Percentiles rank a stretch among this genome's conserved stretches.
phyloP scores from a whole-genome alignment of 1,284 basidiomycete species.

The Apiotrichum brassicae region DNA sequence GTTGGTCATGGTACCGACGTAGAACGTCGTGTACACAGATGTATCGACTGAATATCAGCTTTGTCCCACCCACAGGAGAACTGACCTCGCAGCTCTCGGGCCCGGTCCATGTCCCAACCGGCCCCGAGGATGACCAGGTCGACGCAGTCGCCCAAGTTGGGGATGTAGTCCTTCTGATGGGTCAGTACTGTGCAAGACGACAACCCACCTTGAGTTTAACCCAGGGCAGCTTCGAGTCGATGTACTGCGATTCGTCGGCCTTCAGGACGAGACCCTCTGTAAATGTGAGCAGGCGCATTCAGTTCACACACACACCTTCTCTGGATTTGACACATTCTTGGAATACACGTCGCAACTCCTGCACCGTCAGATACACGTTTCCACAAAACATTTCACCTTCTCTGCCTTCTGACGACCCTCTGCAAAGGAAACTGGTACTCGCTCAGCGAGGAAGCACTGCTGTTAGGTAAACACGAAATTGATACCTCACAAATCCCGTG shows the following conservation, averaged over 20 bases:
- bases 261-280: constrained; percentile 68
- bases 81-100: constrained; percentile 68
- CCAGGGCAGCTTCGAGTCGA: constrained; percentile 60
- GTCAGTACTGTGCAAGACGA: constrained; percentile 19
- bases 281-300: background rate
- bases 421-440: constrained; percentile 47
- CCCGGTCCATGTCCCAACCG: constrained; percentile 70
- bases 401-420: background rate
- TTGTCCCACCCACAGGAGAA: too few species aligned
- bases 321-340: background rate
- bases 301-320: constrained; percentile 9
- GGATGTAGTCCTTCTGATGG: constrained; percentile 74
- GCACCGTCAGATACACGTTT: background rate
- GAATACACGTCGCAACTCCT: constrained; percentile 4
- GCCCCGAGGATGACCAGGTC: constrained; percentile 71
- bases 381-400: too few species aligned
- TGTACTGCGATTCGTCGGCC: constrained; percentile 60
- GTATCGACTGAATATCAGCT: constrained; percentile 67
- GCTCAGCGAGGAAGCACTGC: constrained; percentile 52
- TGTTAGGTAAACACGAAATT: background rate
- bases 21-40: constrained; percentile 68
- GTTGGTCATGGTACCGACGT: constrained; percentile 53
- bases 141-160: constrained; percentile 69
- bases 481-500: constrained; percentile 52
- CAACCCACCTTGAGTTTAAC: constrained; percentile 58